Percentiles rank a stretch among this genome's conserved stretches.
phyloP scores from a whole-genome alignment of 148 eudicot genomes.

The Arbutus unedo region DNA sequence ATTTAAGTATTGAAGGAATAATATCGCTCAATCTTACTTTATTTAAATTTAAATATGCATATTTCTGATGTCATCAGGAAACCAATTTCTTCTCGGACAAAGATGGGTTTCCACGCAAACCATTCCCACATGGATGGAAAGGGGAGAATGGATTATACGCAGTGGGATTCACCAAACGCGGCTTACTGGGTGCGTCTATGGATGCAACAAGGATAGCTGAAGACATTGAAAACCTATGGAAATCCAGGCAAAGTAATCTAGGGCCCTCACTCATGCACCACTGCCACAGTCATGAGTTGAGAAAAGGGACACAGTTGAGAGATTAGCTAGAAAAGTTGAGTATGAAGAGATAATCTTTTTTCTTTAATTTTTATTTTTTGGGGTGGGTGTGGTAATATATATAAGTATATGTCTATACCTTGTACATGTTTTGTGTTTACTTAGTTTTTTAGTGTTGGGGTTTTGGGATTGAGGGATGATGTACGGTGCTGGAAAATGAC shows the following conservation, averaged over 20 bases:
- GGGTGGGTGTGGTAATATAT: neutral
- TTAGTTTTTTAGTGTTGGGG: neutral
- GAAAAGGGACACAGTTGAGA: conserved; percentile 2
- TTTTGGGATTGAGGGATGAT: no score
- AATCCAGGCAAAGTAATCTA: conserved; percentile 20
- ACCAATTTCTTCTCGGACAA: conserved; percentile 47
- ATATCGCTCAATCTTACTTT: neutral
- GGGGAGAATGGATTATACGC: conserved; percentile 70
- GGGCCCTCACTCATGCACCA: neutral
- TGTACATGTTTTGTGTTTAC: neutral
- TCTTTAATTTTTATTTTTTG: neutral
- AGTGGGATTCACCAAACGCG: conserved; percentile 69
- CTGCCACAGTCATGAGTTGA: conserved; percentile 5
- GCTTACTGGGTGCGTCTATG: conserved; percentile 56
- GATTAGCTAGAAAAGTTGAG: neutral
- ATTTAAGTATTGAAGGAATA: neutral
- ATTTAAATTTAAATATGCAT: neutral
- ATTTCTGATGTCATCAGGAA: conserved; percentile 29
- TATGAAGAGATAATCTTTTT: neutral
- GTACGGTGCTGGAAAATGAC: no score
- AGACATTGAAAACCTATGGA: conserved; percentile 56
- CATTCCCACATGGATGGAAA: conserved; percentile 80
- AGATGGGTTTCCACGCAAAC: conserved; percentile 58
- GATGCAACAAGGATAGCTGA: conserved; percentile 62
- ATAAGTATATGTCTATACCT: neutral